phyloP scores from a whole-genome alignment of 1,284 basidiomycete genomes.

The Calocybe gambosa region DNA sequence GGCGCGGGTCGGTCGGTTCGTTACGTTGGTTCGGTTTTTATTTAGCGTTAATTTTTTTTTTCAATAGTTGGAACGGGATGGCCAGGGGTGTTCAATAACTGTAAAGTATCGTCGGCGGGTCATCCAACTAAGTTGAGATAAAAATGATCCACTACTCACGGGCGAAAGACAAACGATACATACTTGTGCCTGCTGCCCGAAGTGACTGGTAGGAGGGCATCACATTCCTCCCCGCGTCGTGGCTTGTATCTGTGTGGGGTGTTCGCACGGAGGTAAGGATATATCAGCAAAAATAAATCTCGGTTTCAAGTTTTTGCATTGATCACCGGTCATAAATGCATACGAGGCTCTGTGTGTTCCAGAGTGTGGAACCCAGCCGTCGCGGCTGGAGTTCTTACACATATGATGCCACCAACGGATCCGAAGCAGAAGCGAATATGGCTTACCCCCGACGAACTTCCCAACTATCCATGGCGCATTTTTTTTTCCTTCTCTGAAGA shows the following conservation, averaged over 20 bases:
- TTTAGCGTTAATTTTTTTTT: too few relatives aligned
- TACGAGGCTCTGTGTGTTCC: background rate
- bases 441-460: constrained; percentile 57
- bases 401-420: background rate
- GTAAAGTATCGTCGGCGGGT: too few relatives aligned
- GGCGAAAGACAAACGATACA: constrained; percentile 58
- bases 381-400: background rate
- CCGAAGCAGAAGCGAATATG: background rate
- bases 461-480: constrained; percentile 57
- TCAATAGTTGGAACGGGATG: background rate
- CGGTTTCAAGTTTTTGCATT: background rate
- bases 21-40: background rate
- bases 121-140: too few relatives aligned
- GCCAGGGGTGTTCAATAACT: background rate
- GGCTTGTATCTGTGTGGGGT: too few relatives aligned
- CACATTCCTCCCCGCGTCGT: constrained; percentile 62
- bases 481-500: constrained; percentile 42
- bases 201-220: constrained; percentile 60
- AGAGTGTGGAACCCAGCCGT: background rate
- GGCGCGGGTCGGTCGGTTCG: background rate
- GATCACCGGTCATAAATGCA: too few relatives aligned
- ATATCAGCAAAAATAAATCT: background rate
- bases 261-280: too few relatives aligned
- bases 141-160: constrained; percentile 29
- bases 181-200: constrained; percentile 51